A percentile compares a stretch with the other conserved stretches of the same genome.
phyloP scores from a whole-genome alignment of 192 early-diverging fungal species.

The Geranomyces michiganensis region DNA sequence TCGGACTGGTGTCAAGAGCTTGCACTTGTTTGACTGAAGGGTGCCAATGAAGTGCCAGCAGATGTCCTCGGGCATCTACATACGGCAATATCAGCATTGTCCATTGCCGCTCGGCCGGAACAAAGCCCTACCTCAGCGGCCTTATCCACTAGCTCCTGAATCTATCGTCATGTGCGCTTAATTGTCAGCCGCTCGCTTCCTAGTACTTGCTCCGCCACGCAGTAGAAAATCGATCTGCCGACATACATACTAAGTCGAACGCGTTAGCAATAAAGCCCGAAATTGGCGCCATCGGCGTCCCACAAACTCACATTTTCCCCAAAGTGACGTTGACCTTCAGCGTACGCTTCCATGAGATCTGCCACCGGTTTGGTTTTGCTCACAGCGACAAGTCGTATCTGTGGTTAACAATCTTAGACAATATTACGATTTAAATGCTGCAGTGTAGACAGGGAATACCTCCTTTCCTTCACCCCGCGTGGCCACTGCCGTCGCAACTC shows the following conservation, averaged over 20 bases:
- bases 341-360: slow-evolving; percentile 78
- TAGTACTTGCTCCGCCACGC: not conserved
- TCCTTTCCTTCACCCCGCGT: not conserved
- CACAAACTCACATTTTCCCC: slow-evolving; percentile 84
- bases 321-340: slow-evolving; percentile 88
- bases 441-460: not conserved
- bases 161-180: slow-evolving; percentile 42
- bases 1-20: slow-evolving; percentile 79
- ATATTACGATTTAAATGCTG: not conserved
- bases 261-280: not conserved
- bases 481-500: not conserved
- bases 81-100: not conserved
- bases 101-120: not conserved
- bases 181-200: no score
- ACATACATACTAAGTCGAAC: not conserved
- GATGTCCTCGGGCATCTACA: slow-evolving; percentile 80
- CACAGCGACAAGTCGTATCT: slow-evolving; percentile 82
- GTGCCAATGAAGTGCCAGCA: slow-evolving; percentile 96
- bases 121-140: slow-evolving; percentile 56
- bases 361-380: slow-evolving; percentile 89
- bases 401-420: not conserved
- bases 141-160: slow-evolving; percentile 95
- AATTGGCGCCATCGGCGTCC: not conserved
- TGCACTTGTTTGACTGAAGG: slow-evolving; percentile 98
- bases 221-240: not conserved